These are phyloP conservation scores for Psilocybe tampanensis DNA, from an alignment of 768 basidiomycete species.

Conservation along the genomic window DNA sequence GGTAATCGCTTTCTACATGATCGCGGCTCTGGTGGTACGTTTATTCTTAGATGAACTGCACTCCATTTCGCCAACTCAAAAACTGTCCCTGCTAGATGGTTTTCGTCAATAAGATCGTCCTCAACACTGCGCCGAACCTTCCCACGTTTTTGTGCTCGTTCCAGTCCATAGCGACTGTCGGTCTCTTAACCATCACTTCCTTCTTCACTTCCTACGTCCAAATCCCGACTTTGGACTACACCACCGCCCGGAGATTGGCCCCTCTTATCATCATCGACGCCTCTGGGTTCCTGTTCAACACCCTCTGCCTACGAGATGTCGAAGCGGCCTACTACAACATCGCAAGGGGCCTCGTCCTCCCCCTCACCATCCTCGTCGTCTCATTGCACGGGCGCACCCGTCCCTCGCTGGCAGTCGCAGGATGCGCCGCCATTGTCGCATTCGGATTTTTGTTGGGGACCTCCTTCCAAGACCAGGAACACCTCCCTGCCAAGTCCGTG, in stretches of 20 bases:
- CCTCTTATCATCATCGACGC: slow-evolving; percentile 39
- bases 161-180: slow-evolving; percentile 30
- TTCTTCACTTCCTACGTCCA: slow-evolving; percentile 20
- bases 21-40: slow-evolving; percentile 67
- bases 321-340: slow-evolving; percentile 72
- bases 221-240: slow-evolving; percentile 21
- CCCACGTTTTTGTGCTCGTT: slow-evolving; percentile 31
- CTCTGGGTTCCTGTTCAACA: slow-evolving; percentile 32
- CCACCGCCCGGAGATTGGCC: slow-evolving; percentile 22
- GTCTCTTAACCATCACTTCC: slow-evolving; percentile 16
- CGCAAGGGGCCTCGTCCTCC: slow-evolving; percentile 77
- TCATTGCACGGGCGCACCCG: slow-evolving; percentile 59
- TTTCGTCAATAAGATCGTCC: slow-evolving; percentile 53
- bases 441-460: slow-evolving; percentile 70
- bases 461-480: slow-evolving; percentile 29
- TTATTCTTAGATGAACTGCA: not conserved
- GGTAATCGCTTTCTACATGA: slow-evolving; percentile 64
- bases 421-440: slow-evolving; percentile 72
- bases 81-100: slow-evolving; percentile 52
- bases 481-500: slow-evolving; percentile 45
- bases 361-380: slow-evolving; percentile 75
- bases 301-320: slow-evolving; percentile 45
- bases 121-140: slow-evolving; percentile 30
- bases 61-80: not conserved
- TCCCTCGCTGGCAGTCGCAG: slow-evolving; percentile 61